Conservation (phyloP, 768 basidiomycete genomes). For the Tulasnella sp. region DNA sequence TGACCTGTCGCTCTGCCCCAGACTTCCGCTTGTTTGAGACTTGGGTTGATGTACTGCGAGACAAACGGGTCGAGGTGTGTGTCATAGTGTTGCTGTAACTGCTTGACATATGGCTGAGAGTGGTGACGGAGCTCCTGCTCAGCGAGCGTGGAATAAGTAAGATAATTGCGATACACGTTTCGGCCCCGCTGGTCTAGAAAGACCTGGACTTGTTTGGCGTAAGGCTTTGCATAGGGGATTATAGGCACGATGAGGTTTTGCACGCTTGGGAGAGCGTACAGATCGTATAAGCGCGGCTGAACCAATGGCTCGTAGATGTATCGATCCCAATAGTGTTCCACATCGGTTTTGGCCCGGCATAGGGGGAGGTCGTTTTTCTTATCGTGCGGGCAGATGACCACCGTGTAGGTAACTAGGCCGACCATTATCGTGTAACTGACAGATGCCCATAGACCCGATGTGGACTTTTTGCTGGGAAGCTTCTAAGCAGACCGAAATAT, state of each 20-base stretch:
- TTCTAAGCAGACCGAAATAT: too few species aligned
- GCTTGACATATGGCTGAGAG: constrained; percentile 7
- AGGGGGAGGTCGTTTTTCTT: neutral
- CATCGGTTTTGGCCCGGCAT: constrained; percentile 1
- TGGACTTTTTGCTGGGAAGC: neutral
- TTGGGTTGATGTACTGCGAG: constrained; percentile 3
- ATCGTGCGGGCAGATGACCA: constrained; percentile 11
- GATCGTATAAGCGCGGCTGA: neutral
- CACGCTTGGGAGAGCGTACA: neutral
- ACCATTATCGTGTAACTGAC: neutral
- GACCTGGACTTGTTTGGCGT: neutral
- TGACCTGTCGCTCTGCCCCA: neutral
- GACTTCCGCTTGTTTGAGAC: neutral
- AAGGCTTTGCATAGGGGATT: neutral
- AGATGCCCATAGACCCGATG: neutral
- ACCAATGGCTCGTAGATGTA: constrained; percentile 4
- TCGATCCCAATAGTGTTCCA: neutral
- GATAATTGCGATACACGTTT: neutral
- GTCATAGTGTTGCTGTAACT: constrained; percentile 1
- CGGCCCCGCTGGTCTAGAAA: neutral
- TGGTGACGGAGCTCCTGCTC: neutral
- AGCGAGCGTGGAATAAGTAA: neutral
- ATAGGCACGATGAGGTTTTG: neutral
- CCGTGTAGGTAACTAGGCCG: neutral
- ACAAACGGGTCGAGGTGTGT: constrained; percentile 1